Base-by-base conservation (phyloP, 2,329 filamentous ascomycete genomes). In the Acephala macrosclerotiorum region DNA sequence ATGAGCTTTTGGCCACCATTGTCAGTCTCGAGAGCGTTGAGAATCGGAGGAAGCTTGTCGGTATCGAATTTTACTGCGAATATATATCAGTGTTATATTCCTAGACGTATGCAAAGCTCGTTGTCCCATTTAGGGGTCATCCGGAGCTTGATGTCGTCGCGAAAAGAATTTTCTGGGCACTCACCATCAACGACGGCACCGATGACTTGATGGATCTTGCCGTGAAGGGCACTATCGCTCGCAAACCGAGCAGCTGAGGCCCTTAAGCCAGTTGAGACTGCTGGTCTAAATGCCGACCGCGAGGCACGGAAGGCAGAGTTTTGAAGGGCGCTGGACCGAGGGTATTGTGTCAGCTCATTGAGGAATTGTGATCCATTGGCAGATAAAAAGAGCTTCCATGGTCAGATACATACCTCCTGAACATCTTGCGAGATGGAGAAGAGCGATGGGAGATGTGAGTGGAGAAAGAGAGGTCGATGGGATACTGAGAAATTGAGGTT, bases 121-220 rank as follows among this genome's bases (percentile, higher is more conserved):
- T 33, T 33, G 29, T 4, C 29, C 29, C 29, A 33, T 33, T 33
- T 33, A 33, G 29, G 29, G 29, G 29, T 33, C 36, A 63, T 67
- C 67, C 65, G 67, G 67, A 74, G 71, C 73, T 74, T 60, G 59
- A 64, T 61, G 70, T 66, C 58, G 64, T 66, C 60, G 72, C 42
- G 66, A 63, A 67, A 69, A 72, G 70, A 69, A 79, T 78, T 82
- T 82, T 82, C 80, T 77, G 58, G 61, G 40, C 58, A 74, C 92
- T 85, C 87, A 97, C 93, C 94, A 85, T 98, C 96, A 78, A 98
- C 96, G 81, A 98, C 94, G 86, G 96, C 95, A 92, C 96, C 94
- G 85, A 97, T 97, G 83, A 97, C 94, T 85, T 90, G 88, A 83
- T 90, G 84, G 78, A 90, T 89, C 83, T 89, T 89, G 80, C 88